Evolutionary conservation across 2,329 filamentous ascomycete species (phyloP).

Genomic region (Ploettnerulaceae sp.): DNA sequence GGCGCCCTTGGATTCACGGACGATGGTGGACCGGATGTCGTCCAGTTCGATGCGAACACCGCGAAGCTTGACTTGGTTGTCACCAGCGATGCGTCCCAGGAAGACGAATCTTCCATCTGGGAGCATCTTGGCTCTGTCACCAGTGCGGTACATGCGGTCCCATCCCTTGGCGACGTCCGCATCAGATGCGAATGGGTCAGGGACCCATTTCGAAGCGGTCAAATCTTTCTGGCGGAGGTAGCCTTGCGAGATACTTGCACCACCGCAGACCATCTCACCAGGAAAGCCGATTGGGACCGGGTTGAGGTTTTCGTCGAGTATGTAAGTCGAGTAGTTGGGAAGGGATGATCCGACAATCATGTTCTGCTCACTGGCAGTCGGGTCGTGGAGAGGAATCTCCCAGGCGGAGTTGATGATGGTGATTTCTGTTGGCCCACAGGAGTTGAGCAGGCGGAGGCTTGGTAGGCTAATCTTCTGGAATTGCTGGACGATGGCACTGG

Average conservation of each 20-base stretch:
- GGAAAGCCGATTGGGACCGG: conserved; percentile 38
- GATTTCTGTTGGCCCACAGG: conserved; percentile 25
- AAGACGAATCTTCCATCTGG: conserved; percentile 31
- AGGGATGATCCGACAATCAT: conserved; percentile 8
- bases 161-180: conserved; percentile 5
- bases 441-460: conserved; percentile 18
- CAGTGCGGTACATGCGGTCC: conserved; percentile 28
- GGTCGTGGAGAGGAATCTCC: conserved; percentile 13
- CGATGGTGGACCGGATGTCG: conserved; percentile 34
- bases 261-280: conserved; percentile 42
- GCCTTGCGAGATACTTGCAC: conserved; percentile 35
- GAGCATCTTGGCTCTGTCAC: conserved; percentile 37
- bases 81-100: conserved; percentile 32
- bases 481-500: conserved; percentile 21
- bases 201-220: conserved; percentile 4
- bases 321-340: conserved; percentile 31
- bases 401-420: conserved; percentile 11
- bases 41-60: conserved; percentile 40
- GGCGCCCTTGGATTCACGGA: conserved; percentile 5
- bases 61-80: conserved; percentile 36
- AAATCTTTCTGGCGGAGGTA: conserved; percentile 34
- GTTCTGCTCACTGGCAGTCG: conserved; percentile 11
- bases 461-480: conserved; percentile 16
- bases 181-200: conserved; percentile 7
- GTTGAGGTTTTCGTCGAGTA: conserved; percentile 38